phyloP scores from a whole-genome alignment of 495 filamentous ascomycete species.

The Umbilicaria muhlenbergii region DNA sequence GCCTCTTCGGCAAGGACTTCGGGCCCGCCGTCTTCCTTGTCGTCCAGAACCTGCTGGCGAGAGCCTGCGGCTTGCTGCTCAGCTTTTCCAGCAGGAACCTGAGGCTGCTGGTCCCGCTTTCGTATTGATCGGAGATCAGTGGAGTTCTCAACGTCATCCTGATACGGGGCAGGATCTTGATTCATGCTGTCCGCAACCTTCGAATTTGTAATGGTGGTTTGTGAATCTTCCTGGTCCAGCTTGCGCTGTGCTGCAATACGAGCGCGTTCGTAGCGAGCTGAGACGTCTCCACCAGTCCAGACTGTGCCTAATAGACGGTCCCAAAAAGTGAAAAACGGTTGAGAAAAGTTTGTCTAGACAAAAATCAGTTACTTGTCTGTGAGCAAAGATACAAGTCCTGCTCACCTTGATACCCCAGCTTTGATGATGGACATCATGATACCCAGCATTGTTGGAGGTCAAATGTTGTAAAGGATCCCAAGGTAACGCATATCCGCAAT shows the following conservation, averaged over 20 bases:
- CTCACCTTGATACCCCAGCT: constrained; percentile 76
- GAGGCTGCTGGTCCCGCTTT: constrained; percentile 3
- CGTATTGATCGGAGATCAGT: constrained; percentile 3
- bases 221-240: constrained; percentile 10
- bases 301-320: constrained; percentile 55
- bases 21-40: constrained; percentile 8
- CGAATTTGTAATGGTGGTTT: constrained; percentile 7
- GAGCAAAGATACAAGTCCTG: too few relatives aligned
- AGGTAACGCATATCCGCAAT: constrained; percentile 68
- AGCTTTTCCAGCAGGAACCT: constrained; percentile 12
- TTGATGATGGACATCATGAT: constrained; percentile 83
- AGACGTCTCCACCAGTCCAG: constrained; percentile 50
- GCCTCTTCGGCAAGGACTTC: constrained; percentile 8
- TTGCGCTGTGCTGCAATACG: constrained; percentile 19
- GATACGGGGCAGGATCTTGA: constrained; percentile 7
- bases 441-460: constrained; percentile 69
- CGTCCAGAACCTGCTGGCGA: constrained; percentile 15
- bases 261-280: constrained; percentile 27
- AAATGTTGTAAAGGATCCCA: constrained; percentile 71
- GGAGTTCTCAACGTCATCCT: constrained; percentile 10
- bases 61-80: constrained; percentile 14
- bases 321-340: constrained; percentile 83
- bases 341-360: constrained; percentile 41
- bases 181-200: constrained; percentile 5
- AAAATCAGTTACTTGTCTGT: constrained; percentile 2